A percentile compares a stretch with the other conserved stretches of the same genome.
Conservation (phyloP, 2,329 filamentous ascomycete species). For the Microdochium bolleyi region DNA sequence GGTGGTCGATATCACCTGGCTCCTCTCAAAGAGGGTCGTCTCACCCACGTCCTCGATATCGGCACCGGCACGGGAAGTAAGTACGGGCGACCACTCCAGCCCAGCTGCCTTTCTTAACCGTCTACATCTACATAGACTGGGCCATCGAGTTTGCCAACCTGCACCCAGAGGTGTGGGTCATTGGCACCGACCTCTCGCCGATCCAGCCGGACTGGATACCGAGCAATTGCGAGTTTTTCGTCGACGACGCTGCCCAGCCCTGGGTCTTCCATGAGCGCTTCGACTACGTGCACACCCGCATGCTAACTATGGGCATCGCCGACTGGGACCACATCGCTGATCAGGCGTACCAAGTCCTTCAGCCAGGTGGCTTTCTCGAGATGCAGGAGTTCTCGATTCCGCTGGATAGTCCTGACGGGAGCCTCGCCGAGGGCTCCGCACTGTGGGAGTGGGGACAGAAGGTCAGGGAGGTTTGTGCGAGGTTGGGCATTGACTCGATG, state of each 20-base stretch:
- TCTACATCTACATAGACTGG: constrained; percentile 8
- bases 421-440: constrained; percentile 4
- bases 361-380: constrained; percentile 14
- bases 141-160: constrained; percentile 11
- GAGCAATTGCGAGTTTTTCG: constrained; percentile 9
- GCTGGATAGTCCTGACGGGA: constrained; percentile 8
- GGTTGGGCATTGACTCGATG: constrained; percentile 9
- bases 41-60: constrained; percentile 6
- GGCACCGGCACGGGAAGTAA: constrained; percentile 6
- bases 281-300: constrained; percentile 14
- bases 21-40: constrained; percentile 6
- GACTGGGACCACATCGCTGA: constrained; percentile 11
- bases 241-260: constrained; percentile 40
- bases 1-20: constrained; percentile 9
- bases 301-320: constrained; percentile 10
- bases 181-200: constrained; percentile 11
- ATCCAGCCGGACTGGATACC: constrained; percentile 12
- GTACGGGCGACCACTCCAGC: no score
- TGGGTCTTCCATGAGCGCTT: constrained; percentile 25
- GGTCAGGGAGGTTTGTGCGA: constrained; percentile 4
- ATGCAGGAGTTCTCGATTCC: constrained; percentile 12
- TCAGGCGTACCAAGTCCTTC: constrained; percentile 9
- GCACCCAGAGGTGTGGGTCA: constrained; percentile 9
- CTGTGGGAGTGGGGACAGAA: constrained; percentile 9
- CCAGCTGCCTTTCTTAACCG: neutral